These are phyloP conservation scores for Euphrasia confusa DNA, from an alignment of 257 asterid species.

Conservation along the genomic window DNA sequence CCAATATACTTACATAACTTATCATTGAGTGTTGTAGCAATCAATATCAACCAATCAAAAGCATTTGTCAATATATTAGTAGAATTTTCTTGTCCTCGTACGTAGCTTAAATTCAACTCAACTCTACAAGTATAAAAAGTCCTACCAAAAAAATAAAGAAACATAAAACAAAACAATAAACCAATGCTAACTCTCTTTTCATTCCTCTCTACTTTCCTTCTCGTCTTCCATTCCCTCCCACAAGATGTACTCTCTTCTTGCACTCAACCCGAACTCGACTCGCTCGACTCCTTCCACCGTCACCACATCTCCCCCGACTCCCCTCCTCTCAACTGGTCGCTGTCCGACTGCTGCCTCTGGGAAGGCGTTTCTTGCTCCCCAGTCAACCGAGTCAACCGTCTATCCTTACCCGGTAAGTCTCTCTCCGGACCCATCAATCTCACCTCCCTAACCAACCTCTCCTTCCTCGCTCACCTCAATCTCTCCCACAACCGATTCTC, in stretches of 20 bases:
- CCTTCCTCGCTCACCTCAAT: slow-evolving; percentile 29
- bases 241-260: slow-evolving; percentile 20
- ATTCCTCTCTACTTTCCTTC: background rate
- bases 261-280: slow-evolving; percentile 20
- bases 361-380: slow-evolving; percentile 31
- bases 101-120: no score
- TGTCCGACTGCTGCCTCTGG: slow-evolving; percentile 36
- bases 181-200: background rate
- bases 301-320: slow-evolving; percentile 8
- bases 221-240: background rate
- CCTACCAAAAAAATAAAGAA: no score
- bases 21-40: no score
- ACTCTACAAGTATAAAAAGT: no score
- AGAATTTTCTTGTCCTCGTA: no score
- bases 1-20: no score
- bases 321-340: slow-evolving; percentile 27
- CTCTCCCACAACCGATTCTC: slow-evolving; percentile 33
- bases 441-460: slow-evolving; percentile 25
- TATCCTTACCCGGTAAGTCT: slow-evolving; percentile 16
- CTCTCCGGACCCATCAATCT: slow-evolving; percentile 20
- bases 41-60: no score
- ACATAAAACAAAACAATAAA: no score
- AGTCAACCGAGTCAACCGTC: slow-evolving; percentile 15
- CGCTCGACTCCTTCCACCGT: slow-evolving; percentile 27
- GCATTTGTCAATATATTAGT: no score